Evolutionary conservation across 202 grass and related monocot genomes (phyloP), one percentile per base, ranked within the genome.

Genomic region (Carex arenaria): DNA sequence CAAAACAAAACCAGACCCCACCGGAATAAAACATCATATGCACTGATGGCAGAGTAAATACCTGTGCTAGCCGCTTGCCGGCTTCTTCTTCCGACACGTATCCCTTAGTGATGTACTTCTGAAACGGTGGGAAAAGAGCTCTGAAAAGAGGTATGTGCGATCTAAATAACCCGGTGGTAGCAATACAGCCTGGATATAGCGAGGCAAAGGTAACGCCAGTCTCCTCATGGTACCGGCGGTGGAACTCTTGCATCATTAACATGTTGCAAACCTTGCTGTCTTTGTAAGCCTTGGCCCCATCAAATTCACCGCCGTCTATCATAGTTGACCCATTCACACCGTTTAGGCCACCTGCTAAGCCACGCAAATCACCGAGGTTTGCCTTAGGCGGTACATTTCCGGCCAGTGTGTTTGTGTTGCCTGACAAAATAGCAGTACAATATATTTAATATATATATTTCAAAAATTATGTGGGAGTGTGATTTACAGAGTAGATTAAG

Each of bases 191-290:
- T 0, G 93, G 96, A 90, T 98, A 98, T 34, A 98, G 91, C 28
- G 93, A 98, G 15, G 96, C 86, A 56, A 98, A 98, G 0, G 96
- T 93, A 49, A 98, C 59, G 5, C 93, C 96, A 7, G 93, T 98
- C 81, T 93, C 89, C 82, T 93, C 96, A 84, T 98, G 96, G 93
- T 83, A 93, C 38, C 96, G 83, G 3, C 91, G 53, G 85, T 98
- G 96, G 79, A 98, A 98, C 74, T 98, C 96, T 84, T 98, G 96
- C 96, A 95, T 98, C 68, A 87, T 98, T 67, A 98, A 84, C 96
- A 95, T 98, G 88, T 98, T 98, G 87, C 96, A 98, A 80, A 98
- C 91, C 85, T 95, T 98, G 89, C 93, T 98, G 89, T 98, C 96
- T 85, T 98, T 98, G 96, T 98, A 98, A 3, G 93, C 96, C 83